Evolutionary conservation across 371 early-diverging fungal species (phyloP).

Genomic region (Phascolomyces articulosus): DNA sequence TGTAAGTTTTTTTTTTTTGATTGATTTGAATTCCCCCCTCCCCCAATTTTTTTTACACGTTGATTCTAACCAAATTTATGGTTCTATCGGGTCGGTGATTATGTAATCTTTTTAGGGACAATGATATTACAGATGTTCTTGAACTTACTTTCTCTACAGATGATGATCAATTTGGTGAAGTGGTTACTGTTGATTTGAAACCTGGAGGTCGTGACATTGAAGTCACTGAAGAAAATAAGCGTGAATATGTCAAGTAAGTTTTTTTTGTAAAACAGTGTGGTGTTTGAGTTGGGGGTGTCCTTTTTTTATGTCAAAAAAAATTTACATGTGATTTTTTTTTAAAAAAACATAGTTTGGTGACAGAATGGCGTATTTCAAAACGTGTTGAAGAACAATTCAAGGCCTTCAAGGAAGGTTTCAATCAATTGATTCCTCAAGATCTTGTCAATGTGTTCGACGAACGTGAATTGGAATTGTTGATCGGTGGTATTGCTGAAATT

Average conservation of each 20-base stretch:
- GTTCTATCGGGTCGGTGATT: no score
- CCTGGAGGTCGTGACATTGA: conserved; percentile 88
- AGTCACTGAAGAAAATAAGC: conserved; percentile 97
- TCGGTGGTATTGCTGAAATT: conserved; percentile 98
- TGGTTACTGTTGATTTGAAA: conserved; percentile 90
- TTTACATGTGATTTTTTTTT: not conserved
- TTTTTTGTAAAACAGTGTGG: not conserved
- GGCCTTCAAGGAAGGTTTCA: conserved; percentile 94
- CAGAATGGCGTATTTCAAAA: conserved; percentile 83
- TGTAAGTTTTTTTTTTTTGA: conserved; percentile 48
- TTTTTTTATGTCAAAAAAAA: not conserved
- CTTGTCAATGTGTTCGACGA: conserved; percentile 96
- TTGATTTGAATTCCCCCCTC: no score
- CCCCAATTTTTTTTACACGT: not conserved
- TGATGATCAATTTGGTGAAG: conserved; percentile 93
- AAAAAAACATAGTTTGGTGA: conserved; percentile 55
- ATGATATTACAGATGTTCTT: conserved; percentile 87
- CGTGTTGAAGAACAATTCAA: conserved; percentile 95
- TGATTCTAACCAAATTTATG: no score
- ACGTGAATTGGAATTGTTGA: conserved; percentile 96
- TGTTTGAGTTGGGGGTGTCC: no score
- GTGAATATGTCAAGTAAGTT: conserved; percentile 87
- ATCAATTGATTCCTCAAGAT: conserved; percentile 94
- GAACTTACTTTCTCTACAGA: conserved; percentile 93
- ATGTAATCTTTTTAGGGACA: conserved; percentile 55